Percentiles rank a stretch among this genome's conserved stretches.
These are phyloP conservation scores for Trichocomaceae sp. DNA, from an alignment of 2,329 filamentous ascomycete species.

Conservation along the genomic window DNA sequence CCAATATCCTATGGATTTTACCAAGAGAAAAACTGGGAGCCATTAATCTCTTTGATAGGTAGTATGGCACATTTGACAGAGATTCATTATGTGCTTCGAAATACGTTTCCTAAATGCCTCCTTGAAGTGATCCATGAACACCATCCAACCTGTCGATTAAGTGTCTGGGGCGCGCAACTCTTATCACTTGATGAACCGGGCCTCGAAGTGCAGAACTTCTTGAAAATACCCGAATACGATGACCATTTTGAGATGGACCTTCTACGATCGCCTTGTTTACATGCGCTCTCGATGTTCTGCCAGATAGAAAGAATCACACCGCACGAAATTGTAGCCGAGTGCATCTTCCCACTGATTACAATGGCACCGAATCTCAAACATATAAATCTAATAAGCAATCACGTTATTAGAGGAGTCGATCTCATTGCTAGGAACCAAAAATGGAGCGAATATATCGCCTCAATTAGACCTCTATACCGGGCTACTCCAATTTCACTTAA, in stretches of 20 bases:
- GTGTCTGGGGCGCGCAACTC: background rate
- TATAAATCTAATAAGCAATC: background rate
- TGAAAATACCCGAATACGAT: background rate
- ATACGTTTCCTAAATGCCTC: conserved; percentile 2
- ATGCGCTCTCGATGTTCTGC: background rate
- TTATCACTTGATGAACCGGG: background rate
- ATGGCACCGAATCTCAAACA: conserved; percentile 6
- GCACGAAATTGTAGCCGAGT: background rate
- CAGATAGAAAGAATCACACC: background rate
- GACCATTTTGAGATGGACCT: conserved; percentile 1
- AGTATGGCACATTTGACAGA: background rate
- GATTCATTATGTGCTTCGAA: conserved; percentile 1
- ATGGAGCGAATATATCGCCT: background rate
- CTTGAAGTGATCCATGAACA: conserved; percentile 2
- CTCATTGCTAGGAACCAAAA: background rate
- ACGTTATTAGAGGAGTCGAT: background rate
- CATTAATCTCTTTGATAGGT: conserved; percentile 1
- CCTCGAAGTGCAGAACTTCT: background rate
- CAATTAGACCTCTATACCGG: background rate
- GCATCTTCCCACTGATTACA: background rate
- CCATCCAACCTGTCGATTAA: background rate
- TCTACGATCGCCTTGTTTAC: conserved; percentile 2
- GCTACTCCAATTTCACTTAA: background rate
- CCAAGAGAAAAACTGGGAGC: too few relatives aligned
- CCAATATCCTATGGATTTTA: too few relatives aligned